Evolutionary conservation across 306 rosid species (phyloP).

Genomic region (Prunus mira): DNA sequence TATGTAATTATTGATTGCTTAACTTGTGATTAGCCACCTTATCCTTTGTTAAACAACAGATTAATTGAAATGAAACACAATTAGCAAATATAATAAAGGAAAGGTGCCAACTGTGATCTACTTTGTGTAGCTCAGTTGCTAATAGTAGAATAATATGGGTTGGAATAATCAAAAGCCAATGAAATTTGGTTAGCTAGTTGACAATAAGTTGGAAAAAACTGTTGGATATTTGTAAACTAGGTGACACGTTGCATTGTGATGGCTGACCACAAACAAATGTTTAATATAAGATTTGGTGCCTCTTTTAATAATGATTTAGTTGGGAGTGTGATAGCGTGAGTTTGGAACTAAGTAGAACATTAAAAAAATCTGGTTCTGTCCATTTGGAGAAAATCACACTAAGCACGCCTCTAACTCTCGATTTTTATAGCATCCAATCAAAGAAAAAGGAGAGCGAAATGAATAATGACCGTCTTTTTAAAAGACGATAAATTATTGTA

Average conservation of each 20-base stretch:
- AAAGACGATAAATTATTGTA: too few species aligned
- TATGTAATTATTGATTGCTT: neutral
- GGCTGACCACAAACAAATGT: neutral
- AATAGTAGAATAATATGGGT: neutral
- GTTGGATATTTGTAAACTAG: neutral
- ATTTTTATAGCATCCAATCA: too few species aligned
- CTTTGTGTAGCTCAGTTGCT: slow-evolving; percentile 2
- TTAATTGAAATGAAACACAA: neutral
- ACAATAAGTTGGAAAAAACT: neutral
- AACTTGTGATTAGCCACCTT: slow-evolving; percentile 2
- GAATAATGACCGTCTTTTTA: too few species aligned
- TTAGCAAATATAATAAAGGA: neutral
- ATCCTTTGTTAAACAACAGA: slow-evolving; percentile 4
- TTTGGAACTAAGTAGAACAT: too few species aligned
- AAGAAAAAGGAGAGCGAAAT: too few species aligned
- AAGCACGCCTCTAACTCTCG: too few species aligned
- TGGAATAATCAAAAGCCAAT: neutral
- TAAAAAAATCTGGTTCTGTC: too few species aligned
- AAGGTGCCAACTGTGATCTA: slow-evolving; percentile 14
- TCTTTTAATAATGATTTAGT: neutral
- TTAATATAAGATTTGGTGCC: neutral
- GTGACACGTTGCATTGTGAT: slow-evolving; percentile 6
- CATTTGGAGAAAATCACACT: too few species aligned
- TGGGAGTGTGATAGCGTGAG: neutral
- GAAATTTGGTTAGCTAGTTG: neutral